Base-by-base conservation (phyloP, 805 yeast species). In the Torulaspora maleeae region DNA sequence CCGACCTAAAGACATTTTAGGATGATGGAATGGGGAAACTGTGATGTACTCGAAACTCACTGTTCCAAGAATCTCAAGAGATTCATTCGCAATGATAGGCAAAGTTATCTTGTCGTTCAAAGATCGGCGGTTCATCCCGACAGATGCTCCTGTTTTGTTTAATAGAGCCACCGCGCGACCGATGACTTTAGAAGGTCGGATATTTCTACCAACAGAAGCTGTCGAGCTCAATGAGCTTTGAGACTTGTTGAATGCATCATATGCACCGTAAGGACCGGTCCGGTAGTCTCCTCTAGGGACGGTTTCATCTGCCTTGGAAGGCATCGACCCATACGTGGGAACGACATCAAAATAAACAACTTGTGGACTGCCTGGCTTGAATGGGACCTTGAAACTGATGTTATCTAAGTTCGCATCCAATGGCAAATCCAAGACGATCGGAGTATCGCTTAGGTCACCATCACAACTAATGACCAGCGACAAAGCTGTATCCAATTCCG, bases 401-500 rank as follows among this genome's bases (percentile, higher is more conserved):
- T 95, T 91, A 45, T 78, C 83, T 8, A 75, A 64, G 8, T 73
- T 82, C 54, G 86, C 95, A 58, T 89, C 93, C 34, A 86, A 67
- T 2, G 97, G 97, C 50, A 90, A 71, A 55, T 89, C 96, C 20
- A 84, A 61, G 6, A 83, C 71, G 1, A 78, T 77, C 1, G 86
- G 79, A 3, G 85, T 76, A 45, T 77, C 83, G 10, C 65, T 68
- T 9, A 67, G 52, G 7, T 66, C 59, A 22, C 67, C 66, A 8
- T 61, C 58, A 6, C 67, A 64, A 48, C 54, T 57, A n/a, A 90
- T 75, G 8, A 80, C 79, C 36, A 90, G 69, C 0, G 95, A 83
- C 30, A 90, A 74, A 0, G 95, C 95, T 3, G 95, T 87, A 55
- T 90, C 96, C 30, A 89, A 72, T 60, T 86, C 93, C 0, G 95